Conservation (phyloP, 73 alveolate species). For the Paraurostyla sp. region DNA sequence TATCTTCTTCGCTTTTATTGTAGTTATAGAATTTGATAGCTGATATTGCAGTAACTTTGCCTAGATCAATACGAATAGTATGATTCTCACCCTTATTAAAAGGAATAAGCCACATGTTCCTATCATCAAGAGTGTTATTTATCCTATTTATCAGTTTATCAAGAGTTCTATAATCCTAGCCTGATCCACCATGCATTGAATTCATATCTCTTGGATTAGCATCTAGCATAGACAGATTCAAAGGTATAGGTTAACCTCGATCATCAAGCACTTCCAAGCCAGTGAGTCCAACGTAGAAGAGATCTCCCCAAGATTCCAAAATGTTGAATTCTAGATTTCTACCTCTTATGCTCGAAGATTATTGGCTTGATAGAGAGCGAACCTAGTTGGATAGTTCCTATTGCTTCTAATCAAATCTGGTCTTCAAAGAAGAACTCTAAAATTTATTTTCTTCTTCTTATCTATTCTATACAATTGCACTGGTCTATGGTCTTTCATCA, state of each 20-base stretch:
- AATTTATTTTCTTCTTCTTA: constrained; percentile 33
- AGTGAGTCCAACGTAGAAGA: constrained; percentile 84
- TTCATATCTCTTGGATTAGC: constrained; percentile 88
- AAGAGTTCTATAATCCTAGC: constrained; percentile 82
- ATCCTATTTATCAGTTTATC: constrained; percentile 79
- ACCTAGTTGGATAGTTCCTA: constrained; percentile 20
- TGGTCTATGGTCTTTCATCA: constrained; percentile 62
- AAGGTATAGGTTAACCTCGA: constrained; percentile 50
- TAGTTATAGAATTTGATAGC: constrained; percentile 85
- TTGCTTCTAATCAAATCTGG: constrained; percentile 12
- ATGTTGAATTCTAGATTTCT: constrained; percentile 66
- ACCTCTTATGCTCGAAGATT: constrained; percentile 53
- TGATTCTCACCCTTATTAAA: constrained; percentile 77
- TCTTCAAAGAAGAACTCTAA: not conserved
- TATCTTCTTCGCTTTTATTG: constrained; percentile 82
- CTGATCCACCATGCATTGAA: constrained; percentile 73
- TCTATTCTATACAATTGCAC: constrained; percentile 19
- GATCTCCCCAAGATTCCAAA: constrained; percentile 86
- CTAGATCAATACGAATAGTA: constrained; percentile 70
- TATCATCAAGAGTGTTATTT: constrained; percentile 83
- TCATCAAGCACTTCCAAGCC: constrained; percentile 86
- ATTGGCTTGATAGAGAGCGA: not conserved
- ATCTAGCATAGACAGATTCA: constrained; percentile 61
- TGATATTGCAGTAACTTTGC: constrained; percentile 53
- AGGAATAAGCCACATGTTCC: constrained; percentile 89